Conservation (phyloP, 2,329 filamentous ascomycete species). For the Nemania sp. region DNA sequence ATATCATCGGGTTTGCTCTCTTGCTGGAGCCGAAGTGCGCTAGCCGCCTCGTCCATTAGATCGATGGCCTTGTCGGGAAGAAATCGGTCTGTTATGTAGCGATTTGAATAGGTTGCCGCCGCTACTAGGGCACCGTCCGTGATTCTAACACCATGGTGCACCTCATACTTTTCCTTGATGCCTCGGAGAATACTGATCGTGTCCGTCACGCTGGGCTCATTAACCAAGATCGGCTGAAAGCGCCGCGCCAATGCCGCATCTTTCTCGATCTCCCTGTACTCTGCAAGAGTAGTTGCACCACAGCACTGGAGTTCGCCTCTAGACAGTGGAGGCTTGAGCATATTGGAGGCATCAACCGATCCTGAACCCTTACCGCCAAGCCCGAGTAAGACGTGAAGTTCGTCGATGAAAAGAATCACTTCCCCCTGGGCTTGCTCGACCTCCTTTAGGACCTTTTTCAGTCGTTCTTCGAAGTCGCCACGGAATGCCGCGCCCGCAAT, state of each 20-base stretch:
- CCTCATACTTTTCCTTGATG: slow-evolving; percentile 97
- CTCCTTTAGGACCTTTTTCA: slow-evolving; percentile 90
- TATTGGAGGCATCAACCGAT: slow-evolving; percentile 92
- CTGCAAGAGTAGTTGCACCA: slow-evolving; percentile 88
- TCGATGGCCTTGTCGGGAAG: slow-evolving; percentile 97
- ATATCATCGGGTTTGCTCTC: slow-evolving; percentile 97
- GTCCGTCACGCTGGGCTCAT: slow-evolving; percentile 86
- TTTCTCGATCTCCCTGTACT: slow-evolving; percentile 94
- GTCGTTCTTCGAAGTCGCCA: slow-evolving; percentile 91
- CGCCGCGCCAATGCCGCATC: slow-evolving; percentile 89
- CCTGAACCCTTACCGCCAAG: slow-evolving; percentile 94
- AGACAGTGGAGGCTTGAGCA: slow-evolving; percentile 91
- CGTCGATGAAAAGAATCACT: slow-evolving; percentile 94
- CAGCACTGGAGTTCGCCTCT: slow-evolving; percentile 93
- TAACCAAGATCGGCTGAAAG: slow-evolving; percentile 94
- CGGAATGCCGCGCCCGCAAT: slow-evolving; percentile 96
- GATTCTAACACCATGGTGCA: slow-evolving; percentile 94
- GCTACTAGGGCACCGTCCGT: slow-evolving; percentile 91
- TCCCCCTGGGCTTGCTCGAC: slow-evolving; percentile 86
- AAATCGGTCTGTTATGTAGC: slow-evolving; percentile 95
- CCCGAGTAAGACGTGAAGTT: slow-evolving; percentile 87
- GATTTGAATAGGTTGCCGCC: slow-evolving; percentile 88
- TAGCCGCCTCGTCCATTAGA: slow-evolving; percentile 92
- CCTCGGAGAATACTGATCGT: slow-evolving; percentile 94
- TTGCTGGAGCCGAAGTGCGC: slow-evolving; percentile 85